Conservation (phyloP, 805 yeast species). For the Schwanniomyces pseudopolymorphus region DNA sequence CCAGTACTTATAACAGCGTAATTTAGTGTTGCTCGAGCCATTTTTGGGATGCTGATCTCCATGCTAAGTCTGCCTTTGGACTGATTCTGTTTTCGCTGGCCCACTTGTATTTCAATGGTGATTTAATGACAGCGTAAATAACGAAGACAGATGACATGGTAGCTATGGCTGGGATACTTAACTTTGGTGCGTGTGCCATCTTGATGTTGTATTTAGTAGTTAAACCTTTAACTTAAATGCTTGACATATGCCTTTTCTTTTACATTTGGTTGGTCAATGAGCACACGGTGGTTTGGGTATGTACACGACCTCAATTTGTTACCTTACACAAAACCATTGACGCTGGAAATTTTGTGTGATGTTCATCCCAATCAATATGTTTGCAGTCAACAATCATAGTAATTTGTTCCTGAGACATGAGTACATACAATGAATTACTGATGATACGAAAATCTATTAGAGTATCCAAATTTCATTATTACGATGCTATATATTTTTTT, state of each 20-base stretch:
- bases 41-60: conserved; percentile 46
- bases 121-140: conserved; percentile 36
- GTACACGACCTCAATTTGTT: background rate
- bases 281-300: background rate
- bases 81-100: conserved; percentile 42
- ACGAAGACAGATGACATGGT: conserved; percentile 43
- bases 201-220: background rate
- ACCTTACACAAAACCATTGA: background rate
- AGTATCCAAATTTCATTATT: no score
- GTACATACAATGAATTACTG: no score
- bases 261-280: conserved; percentile 13
- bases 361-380: no score
- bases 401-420: no score
- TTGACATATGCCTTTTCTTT: conserved; percentile 8
- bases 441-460: no score
- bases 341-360: background rate
- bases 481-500: no score
- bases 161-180: conserved; percentile 39
- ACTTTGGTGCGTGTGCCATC: conserved; percentile 35
- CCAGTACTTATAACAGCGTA: background rate
- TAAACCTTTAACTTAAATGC: conserved; percentile 6
- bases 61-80: conserved; percentile 48
- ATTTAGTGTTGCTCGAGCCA: conserved; percentile 34
- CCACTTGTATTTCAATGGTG: conserved; percentile 44
- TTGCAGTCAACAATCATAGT: no score